Conservation (phyloP, 2,329 filamentous ascomycete genomes). For the Phyllachora maydis region DNA sequence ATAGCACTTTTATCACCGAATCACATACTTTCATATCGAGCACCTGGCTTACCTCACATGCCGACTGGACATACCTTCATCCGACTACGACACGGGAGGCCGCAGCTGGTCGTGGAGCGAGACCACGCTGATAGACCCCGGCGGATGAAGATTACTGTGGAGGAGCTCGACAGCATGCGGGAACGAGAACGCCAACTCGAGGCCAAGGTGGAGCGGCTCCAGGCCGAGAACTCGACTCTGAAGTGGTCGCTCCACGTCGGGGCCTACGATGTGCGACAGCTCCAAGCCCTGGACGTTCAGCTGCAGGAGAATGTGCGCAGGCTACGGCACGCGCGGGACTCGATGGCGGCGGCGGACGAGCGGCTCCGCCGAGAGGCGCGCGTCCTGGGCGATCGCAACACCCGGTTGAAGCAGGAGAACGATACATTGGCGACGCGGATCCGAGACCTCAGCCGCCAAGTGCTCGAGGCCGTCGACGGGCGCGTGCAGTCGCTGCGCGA, state of each 20-base stretch:
- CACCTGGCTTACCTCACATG: too few species aligned
- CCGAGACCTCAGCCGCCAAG: conserved; percentile 13
- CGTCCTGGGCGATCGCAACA: conserved; percentile 12
- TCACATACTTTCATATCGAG: too few species aligned
- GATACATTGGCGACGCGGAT: conserved; percentile 12
- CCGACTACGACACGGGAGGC: too few species aligned
- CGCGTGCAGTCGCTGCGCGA: conserved; percentile 9
- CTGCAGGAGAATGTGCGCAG: conserved; percentile 17
- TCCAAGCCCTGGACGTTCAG: conserved; percentile 12
- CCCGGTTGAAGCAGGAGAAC: conserved; percentile 16
- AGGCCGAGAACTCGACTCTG: conserved; percentile 11
- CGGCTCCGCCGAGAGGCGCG: conserved; percentile 12
- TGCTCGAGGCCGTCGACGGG: conserved; percentile 9
- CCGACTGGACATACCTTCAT: too few species aligned
- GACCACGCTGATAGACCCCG: too few species aligned
- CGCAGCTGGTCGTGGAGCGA: too few species aligned
- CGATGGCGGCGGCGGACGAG: conserved; percentile 9
- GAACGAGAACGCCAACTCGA: conserved; percentile 5
- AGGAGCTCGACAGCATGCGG: conserved; percentile 6
- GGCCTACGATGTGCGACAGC: conserved; percentile 14
- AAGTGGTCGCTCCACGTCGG: conserved; percentile 14
- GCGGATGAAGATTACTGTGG: conserved; percentile 7
- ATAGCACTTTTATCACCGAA: too few species aligned
- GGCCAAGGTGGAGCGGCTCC: conserved; percentile 6
- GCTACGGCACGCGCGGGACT: conserved; percentile 16